Base-by-base conservation (phyloP, 305 asterid species). In the Fraxinus velutina region DNA sequence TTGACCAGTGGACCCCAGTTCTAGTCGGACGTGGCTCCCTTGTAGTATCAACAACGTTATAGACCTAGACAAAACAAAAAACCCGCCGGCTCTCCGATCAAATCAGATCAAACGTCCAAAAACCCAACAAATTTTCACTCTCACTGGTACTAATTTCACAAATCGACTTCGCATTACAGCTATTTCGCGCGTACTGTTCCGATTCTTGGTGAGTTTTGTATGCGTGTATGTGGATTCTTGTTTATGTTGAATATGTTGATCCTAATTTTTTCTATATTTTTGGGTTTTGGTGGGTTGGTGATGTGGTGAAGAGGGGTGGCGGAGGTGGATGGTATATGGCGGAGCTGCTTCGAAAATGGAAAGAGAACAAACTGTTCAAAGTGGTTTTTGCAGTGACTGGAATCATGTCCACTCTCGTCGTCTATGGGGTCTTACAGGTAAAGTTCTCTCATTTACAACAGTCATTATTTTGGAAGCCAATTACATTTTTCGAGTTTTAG, bases 371-470 rank as follows among this genome's bases (percentile, higher is more conserved):
- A 84, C 57, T 88, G 60, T 86, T 89, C 75, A 93, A 90, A 88
- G 87, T 93, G 90, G 82, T 82, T 12, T 93, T 96, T 73, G 96
- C 98, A 21, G 93, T 96, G 17, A 39, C 88, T 27, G 99, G 99
- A 81, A 96, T 96, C 85, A 92, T 96, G 93, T 89, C 98, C 39
- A 94, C 98, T 12, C 93, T 96, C 64, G 92, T 96, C 55, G 85
- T 96, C 74, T 96, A 96, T 79, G 98, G 99, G 27, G 85, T 96
- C 74, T 87, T 96, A 78, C 99, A 96, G 99, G 99, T 96, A 33
- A 34, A 2, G 17, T 50, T 78, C 52, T 74, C 78, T 42, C 27
- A 29, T 19, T 1, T 39, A 27, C 5, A 27, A 15, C 12, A 37
- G 19, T 22, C 27, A 19, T 13, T 29, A 52, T 52, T 52, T 73